These are phyloP conservation scores for Aspergillus sp. DNA, from an alignment of 2,329 filamentous ascomycete genomes.

Conservation along the genomic window DNA sequence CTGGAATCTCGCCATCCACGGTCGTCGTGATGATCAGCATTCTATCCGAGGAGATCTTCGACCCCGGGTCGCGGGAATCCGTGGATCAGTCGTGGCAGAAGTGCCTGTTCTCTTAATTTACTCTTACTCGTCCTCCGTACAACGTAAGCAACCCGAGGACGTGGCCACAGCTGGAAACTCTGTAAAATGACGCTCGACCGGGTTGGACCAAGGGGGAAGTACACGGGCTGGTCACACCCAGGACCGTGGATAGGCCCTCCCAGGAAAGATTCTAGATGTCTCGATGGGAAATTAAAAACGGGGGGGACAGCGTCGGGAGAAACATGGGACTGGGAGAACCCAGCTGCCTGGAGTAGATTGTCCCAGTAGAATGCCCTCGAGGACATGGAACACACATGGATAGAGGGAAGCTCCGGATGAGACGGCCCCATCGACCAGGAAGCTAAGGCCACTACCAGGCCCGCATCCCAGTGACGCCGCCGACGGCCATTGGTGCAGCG, in stretches of 20 bases:
- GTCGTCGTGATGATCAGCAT: conserved; percentile 10
- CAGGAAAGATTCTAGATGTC: background rate
- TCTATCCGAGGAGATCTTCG: conserved; percentile 15
- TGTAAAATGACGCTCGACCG: background rate
- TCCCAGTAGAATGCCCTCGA: background rate
- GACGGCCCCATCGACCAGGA: background rate
- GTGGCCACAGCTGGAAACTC: background rate
- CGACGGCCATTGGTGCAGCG: conserved; percentile 8
- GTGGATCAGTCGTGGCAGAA: conserved; percentile 6
- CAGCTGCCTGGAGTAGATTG: conserved; percentile 3
- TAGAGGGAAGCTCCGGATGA: no score
- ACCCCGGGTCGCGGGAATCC: conserved; percentile 7
- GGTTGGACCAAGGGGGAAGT: no score
- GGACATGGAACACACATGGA: no score
- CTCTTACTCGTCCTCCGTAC: no score
- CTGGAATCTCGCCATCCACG: conserved; percentile 9
- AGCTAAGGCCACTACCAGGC: background rate
- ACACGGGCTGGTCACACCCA: no score
- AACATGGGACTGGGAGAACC: background rate
- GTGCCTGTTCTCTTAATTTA: no score
- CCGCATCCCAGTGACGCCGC: background rate
- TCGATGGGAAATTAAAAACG: background rate
- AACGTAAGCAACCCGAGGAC: no score
- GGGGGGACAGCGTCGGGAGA: background rate
- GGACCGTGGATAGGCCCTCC: background rate